Base-by-base conservation (phyloP, 345 rosid species). In the Melaleuca quinquenervia region DNA sequence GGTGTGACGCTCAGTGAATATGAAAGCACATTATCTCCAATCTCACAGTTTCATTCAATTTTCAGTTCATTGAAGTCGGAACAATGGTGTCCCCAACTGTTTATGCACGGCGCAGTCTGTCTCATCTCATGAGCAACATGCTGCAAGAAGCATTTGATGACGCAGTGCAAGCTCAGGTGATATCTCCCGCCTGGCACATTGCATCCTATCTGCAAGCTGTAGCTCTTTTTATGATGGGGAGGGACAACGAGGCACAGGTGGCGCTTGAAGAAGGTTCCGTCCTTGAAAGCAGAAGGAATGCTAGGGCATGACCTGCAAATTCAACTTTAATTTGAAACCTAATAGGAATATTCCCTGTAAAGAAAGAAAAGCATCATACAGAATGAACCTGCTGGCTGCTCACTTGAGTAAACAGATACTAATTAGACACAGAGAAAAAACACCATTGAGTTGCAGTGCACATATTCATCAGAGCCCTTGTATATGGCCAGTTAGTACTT, bases 161-260 rank as follows among this genome's bases (percentile, higher is more conserved):
- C 87, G 96, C 96, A 50, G 89, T 93, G 95, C 98, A 94, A 91
- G 96, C 98, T 21, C 98, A 97, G 90, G 91, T 92, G 70, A 91
- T 94, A 87, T 94, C 96, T 86, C 96, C 98, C 3, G 92, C 92
- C 55, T 95, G 98, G 98, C 94, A 96, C 58, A 91, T 96, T 82
- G 98, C 99, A 80, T 94, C 98, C 29, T 96, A 97, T 90, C 94
- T 97, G 84, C 98, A 97, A 88, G 93, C 96, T 70, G 94, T 92
- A 27, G 92, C 98, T 26, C 91, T 93, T 60, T 52, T 91, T 9
- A 87, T 91, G 20, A 88, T 94, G 84, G 96, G 94, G 90, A 94
- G 88, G 93, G 96, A 93, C 88, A 92, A 89, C n/a, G 98, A 96
- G 91, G 96, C 96, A 44, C 95, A 91, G 76, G 90, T 88, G 76